Base-by-base conservation (phyloP, 1,284 basidiomycete genomes). In the Sporisorium scitamineum region DNA sequence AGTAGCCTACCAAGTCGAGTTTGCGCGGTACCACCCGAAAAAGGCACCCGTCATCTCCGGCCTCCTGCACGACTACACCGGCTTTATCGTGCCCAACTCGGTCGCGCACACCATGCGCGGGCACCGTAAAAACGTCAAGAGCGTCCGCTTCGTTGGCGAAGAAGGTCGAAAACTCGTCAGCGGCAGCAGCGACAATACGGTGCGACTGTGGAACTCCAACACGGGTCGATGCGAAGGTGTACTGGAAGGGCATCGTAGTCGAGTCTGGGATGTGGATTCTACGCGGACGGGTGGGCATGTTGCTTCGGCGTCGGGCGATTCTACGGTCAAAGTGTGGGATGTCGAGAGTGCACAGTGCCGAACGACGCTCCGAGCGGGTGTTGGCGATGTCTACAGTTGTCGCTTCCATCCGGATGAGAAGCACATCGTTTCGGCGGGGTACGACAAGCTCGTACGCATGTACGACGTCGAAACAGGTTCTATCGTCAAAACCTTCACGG, bases 321-420 rank as follows among this genome's bases (percentile, higher is more conserved):
- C 87, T 4, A 86, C 85, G 1, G 85, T 88, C 41, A 85, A 87
- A 47, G 76, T 88, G 8, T 88, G 88, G 88, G 77, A 81, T 16
- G 72, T 80, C 0, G 70, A 78, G 41, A 72, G 68, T 20, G 68
- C 60, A 7, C 63, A 74, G 37, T 70, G 71, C 20, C 52, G 60
- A 3, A 65, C 71, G 9, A 82, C 79, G 41, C 62, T 83, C 14
- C 27, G 63, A 2, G 68, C 69, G 7, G 73, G 78, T 0, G 70
- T 76, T 5, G 88, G 88, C 2, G 88, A 88, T 70, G 86, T 88
- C 4, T 88, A 88, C 72, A 80, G 85, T 54, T 87, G 87, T 27
- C 80, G 82, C 14, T 88, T 87, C 85, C 80, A 86, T 53, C 86
- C 87, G 0, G 82, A 84, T 32, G 79, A 82, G 53, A 76, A 83